Evolutionary conservation across 768 basidiomycete genomes (phyloP).

Genomic region (Mycena galopus): DNA sequence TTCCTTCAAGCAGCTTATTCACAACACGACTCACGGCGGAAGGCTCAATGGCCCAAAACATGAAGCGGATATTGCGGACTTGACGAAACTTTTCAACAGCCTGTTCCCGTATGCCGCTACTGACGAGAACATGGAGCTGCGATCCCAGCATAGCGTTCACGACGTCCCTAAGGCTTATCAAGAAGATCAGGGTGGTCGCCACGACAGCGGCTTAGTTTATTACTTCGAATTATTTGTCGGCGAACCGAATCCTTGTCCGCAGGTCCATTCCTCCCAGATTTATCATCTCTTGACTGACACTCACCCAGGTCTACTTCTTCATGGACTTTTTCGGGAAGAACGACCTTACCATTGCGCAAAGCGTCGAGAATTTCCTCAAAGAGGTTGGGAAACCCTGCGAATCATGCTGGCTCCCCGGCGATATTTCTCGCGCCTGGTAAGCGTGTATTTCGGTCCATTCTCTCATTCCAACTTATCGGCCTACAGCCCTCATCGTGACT

Average conservation of each 20-base stretch:
- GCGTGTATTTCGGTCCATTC: not conserved
- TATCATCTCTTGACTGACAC: too few species aligned
- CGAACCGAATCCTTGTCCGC: too few species aligned
- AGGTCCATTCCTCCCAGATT: too few species aligned
- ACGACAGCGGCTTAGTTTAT: too few species aligned
- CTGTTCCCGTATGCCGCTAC: conserved; percentile 35
- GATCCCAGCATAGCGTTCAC: too few species aligned
- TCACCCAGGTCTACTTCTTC: conserved; percentile 16
- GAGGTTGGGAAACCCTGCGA: too few species aligned
- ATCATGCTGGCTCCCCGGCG: conserved; percentile 32
- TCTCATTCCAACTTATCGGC: not conserved
- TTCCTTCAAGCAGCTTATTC: conserved; percentile 34
- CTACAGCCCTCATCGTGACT: conserved; percentile 28
- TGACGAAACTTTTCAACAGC: conserved; percentile 32
- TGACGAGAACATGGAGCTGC: conserved; percentile 23
- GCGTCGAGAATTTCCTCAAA: conserved; percentile 28
- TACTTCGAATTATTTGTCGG: too few species aligned
- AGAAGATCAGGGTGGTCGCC: too few species aligned
- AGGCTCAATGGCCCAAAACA: conserved; percentile 25
- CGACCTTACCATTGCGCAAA: conserved; percentile 9
- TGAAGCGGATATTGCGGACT: conserved; percentile 30
- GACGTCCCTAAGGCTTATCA: too few species aligned
- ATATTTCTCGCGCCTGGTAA: conserved; percentile 32
- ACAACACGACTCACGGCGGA: conserved; percentile 35
- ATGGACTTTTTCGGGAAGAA: conserved; percentile 27